Conservation (phyloP, 2,329 filamentous ascomycete genomes). For the Cryphonectria japonica region DNA sequence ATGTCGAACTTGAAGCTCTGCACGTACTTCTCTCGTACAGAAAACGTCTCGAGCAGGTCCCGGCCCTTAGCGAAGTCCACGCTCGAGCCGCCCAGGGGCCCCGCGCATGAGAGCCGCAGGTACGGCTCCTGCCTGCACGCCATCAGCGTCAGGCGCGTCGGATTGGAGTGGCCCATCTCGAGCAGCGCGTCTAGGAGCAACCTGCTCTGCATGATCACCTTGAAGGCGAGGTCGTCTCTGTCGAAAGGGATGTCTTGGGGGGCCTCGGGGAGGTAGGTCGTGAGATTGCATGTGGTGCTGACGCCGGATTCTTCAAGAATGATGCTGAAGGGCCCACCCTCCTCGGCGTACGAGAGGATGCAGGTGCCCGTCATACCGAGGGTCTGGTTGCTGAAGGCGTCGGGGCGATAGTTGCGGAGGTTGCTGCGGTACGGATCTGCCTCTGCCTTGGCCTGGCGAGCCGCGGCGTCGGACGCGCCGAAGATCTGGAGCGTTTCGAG, state of each 20-base stretch:
- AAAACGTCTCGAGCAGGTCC: slow-evolving; percentile 75
- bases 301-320: slow-evolving; percentile 85
- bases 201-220: slow-evolving; percentile 88
- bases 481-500: slow-evolving; percentile 97
- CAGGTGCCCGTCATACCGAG: slow-evolving; percentile 86
- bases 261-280: slow-evolving; percentile 79
- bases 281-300: slow-evolving; percentile 86
- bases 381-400: slow-evolving; percentile 82
- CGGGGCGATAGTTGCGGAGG: slow-evolving; percentile 63
- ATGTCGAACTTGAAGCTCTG: slow-evolving; percentile 87
- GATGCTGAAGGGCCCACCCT: slow-evolving; percentile 80
- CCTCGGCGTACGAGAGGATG: slow-evolving; percentile 74
- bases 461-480: slow-evolving; percentile 73
- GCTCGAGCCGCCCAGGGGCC: slow-evolving; percentile 63
- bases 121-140: slow-evolving; percentile 68
- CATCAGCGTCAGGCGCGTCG: slow-evolving; percentile 70
- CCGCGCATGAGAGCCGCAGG: slow-evolving; percentile 72
- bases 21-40: slow-evolving; percentile 60
- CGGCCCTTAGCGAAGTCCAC: slow-evolving; percentile 69
- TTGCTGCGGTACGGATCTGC: slow-evolving; percentile 65
- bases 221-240: slow-evolving; percentile 78
- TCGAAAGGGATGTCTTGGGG: slow-evolving; percentile 87
- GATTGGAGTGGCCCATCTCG: slow-evolving; percentile 72
- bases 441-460: slow-evolving; percentile 60
- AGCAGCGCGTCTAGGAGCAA: slow-evolving; percentile 73